Conservation (phyloP, 257 asterid species). For the Plectranthus barbatus region DNA sequence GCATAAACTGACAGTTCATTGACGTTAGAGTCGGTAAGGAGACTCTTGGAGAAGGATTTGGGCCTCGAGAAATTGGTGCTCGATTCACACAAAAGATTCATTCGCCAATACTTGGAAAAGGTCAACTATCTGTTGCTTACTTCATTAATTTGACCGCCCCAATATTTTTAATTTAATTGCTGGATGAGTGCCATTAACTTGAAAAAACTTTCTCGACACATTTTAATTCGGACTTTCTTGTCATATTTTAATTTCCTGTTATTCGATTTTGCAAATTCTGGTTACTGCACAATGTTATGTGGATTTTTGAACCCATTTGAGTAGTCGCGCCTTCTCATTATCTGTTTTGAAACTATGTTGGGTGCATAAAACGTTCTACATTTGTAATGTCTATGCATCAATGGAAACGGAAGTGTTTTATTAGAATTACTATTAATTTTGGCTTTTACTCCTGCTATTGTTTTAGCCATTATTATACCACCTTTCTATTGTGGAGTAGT, state of each 20-base stretch:
- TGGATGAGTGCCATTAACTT: not conserved
- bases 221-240: not conserved
- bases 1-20: slow-evolving; percentile 41
- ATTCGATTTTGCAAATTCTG: not conserved
- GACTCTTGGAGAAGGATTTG: slow-evolving; percentile 79
- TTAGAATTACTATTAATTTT: too few species aligned
- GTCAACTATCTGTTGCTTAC: slow-evolving; percentile 15
- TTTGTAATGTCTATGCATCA: too few species aligned
- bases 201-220: not conserved
- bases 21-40: slow-evolving; percentile 64
- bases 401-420: too few species aligned
- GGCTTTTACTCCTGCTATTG: too few species aligned
- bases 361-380: too few species aligned
- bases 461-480: too few species aligned
- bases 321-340: not conserved
- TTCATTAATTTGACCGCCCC: not conserved
- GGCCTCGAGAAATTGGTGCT: slow-evolving; percentile 54
- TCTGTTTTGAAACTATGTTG: not conserved
- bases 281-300: not conserved
- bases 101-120: slow-evolving; percentile 53
- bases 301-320: not conserved
- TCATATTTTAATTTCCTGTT: not conserved
- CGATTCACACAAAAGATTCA: slow-evolving; percentile 73
- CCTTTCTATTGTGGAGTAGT: too few species aligned
- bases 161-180: not conserved